A percentile compares a stretch with the other conserved stretches of the same genome.
These are phyloP conservation scores for Vitellaria paradoxa DNA, from an alignment of 179 eudicot genomes.

Conservation along the genomic window DNA sequence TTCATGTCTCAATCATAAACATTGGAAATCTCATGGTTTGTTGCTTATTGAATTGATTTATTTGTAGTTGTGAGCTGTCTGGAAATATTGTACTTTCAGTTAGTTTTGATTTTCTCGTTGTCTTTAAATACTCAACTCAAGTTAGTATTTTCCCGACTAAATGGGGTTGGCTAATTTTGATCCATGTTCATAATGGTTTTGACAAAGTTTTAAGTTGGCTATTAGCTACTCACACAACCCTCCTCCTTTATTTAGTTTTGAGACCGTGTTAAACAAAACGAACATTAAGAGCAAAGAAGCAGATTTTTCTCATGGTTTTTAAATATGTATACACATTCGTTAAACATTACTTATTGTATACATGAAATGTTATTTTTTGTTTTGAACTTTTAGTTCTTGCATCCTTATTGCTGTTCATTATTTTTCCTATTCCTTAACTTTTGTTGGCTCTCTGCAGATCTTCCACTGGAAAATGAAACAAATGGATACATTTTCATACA, in stretches of 20 bases:
- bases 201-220: too few relatives aligned
- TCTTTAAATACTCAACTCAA: too few relatives aligned
- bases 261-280: too few relatives aligned
- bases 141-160: too few relatives aligned
- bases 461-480: slow-evolving; percentile 84
- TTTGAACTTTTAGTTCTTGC: background rate
- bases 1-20: background rate
- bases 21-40: background rate
- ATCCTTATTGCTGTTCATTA: background rate
- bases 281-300: too few relatives aligned
- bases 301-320: too few relatives aligned
- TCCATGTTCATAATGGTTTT: too few relatives aligned
- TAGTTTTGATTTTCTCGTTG: background rate
- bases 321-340: background rate
- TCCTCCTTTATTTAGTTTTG: too few relatives aligned
- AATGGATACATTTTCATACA: slow-evolving; percentile 96
- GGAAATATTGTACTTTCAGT: background rate
- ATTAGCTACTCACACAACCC: too few relatives aligned
- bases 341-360: background rate
- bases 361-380: background rate
- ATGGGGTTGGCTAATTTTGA: too few relatives aligned
- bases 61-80: background rate
- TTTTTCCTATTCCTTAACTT: background rate
- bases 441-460: slow-evolving; percentile 44
- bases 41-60: background rate